phyloP scores from a whole-genome alignment of 2,329 filamentous ascomycete genomes.

The Aspergillus aculeatinus region DNA sequence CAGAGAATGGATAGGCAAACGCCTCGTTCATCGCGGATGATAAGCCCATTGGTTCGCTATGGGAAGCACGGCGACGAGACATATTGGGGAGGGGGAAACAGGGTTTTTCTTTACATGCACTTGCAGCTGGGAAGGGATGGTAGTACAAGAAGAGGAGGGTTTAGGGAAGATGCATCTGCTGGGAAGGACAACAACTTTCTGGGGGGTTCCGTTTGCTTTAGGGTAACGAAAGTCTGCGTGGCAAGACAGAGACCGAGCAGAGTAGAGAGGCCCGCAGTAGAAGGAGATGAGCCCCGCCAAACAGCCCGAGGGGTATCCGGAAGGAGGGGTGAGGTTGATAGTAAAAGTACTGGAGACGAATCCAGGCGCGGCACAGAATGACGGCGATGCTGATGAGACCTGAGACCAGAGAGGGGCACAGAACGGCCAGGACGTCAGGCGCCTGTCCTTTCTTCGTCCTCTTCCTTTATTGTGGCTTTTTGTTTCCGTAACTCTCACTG shows the following conservation, averaged over 20 bases:
- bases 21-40: slow-evolving; percentile 34
- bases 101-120: slow-evolving; percentile 17
- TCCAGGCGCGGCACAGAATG: background rate
- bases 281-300: slow-evolving; percentile 6
- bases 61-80: slow-evolving; percentile 40
- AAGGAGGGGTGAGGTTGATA: slow-evolving; percentile 9
- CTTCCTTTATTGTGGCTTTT: slow-evolving; percentile 13
- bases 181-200: slow-evolving; percentile 8
- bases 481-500: slow-evolving; percentile 6
- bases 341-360: background rate
- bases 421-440: slow-evolving; percentile 4
- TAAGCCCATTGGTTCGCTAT: slow-evolving; percentile 33
- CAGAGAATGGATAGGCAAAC: slow-evolving; percentile 35
- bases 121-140: slow-evolving; percentile 11
- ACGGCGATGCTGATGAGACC: background rate
- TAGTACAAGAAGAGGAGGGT: slow-evolving; percentile 7
- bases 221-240: slow-evolving; percentile 10
- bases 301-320: slow-evolving; percentile 6
- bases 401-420: slow-evolving; percentile 11
- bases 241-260: background rate
- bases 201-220: slow-evolving; percentile 15
- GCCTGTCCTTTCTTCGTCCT: slow-evolving; percentile 16
- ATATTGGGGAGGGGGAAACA: slow-evolving; percentile 21
- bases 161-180: slow-evolving; percentile 20
- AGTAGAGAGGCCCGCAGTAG: background rate